Percentiles rank a stretch among this genome's conserved stretches.
phyloP scores from a whole-genome alignment of 1,284 basidiomycete genomes.

The Fomitopsis palustris region DNA sequence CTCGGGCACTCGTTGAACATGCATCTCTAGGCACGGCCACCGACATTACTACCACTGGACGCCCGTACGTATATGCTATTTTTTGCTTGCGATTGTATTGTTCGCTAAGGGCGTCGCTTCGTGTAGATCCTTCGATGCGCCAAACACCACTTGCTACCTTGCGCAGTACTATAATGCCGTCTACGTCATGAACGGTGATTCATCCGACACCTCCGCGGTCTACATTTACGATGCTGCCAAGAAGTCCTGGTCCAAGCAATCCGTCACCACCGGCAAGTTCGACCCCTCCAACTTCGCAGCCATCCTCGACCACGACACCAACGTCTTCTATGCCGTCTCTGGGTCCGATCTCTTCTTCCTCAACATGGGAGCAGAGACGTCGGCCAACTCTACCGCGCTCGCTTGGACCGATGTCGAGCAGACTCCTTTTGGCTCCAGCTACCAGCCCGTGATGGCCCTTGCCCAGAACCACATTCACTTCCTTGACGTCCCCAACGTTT shows the following conservation, averaged over 20 bases:
- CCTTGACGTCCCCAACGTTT: slow-evolving; percentile 64
- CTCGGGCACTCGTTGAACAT: background rate
- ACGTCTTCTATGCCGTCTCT: slow-evolving; percentile 73
- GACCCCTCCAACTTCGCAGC: slow-evolving; percentile 54
- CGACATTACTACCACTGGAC: too few relatives aligned
- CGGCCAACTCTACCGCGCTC: slow-evolving; percentile 53
- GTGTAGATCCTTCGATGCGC: slow-evolving; percentile 64
- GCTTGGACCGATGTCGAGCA: slow-evolving; percentile 60
- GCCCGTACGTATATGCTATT: slow-evolving; percentile 34
- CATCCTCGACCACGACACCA: slow-evolving; percentile 88
- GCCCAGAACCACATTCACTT: slow-evolving; percentile 82
- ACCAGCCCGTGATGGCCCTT: slow-evolving; percentile 71
- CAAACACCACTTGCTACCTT: slow-evolving; percentile 69
- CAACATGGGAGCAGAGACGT: slow-evolving; percentile 59
- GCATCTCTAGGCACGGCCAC: background rate
- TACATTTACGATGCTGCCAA: slow-evolving; percentile 66
- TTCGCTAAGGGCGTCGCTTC: background rate
- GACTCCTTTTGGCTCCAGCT: slow-evolving; percentile 50
- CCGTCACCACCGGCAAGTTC: slow-evolving; percentile 45
- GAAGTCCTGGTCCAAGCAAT: slow-evolving; percentile 66
- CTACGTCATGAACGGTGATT: slow-evolving; percentile 77
- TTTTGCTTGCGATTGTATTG: slow-evolving; percentile 1
- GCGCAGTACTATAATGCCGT: slow-evolving; percentile 75
- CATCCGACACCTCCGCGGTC: slow-evolving; percentile 55
- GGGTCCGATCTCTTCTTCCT: slow-evolving; percentile 59